Conservation (phyloP, 768 basidiomycete genomes). For the Agrocybe pediades region DNA sequence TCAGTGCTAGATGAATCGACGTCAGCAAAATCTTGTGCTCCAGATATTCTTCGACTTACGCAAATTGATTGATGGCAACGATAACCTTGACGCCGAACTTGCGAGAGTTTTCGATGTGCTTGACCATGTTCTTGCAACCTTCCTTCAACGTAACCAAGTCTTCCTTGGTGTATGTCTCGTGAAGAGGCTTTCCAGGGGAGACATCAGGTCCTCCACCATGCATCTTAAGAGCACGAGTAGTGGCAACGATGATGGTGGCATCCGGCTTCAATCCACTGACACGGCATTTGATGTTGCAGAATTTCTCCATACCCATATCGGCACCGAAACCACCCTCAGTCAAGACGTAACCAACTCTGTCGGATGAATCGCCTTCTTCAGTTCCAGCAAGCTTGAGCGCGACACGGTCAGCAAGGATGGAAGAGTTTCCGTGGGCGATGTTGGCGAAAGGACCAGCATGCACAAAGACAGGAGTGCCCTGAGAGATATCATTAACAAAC, state of each 20-base stretch:
- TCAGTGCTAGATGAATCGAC: slow-evolving; percentile 61
- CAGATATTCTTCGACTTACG: slow-evolving; percentile 52
- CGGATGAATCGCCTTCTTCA: slow-evolving; percentile 83
- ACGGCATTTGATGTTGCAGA: slow-evolving; percentile 99
- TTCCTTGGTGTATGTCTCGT: slow-evolving; percentile 93
- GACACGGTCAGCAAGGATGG: slow-evolving; percentile 95
- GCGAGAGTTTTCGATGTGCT: slow-evolving; percentile 92
- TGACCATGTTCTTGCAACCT: slow-evolving; percentile 90
- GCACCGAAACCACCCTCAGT: slow-evolving; percentile 99
- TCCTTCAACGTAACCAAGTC: slow-evolving; percentile 86
- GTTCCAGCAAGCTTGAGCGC: slow-evolving; percentile 96
- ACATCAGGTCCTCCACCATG: slow-evolving; percentile 98
- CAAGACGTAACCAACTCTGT: slow-evolving; percentile 90
- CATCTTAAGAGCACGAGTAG: slow-evolving; percentile 98
- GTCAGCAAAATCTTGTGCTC: slow-evolving; percentile 1
- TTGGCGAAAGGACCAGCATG: slow-evolving; percentile 99
- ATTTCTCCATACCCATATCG: slow-evolving; percentile 99
- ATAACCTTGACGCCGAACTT: slow-evolving; percentile 98
- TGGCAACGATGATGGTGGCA: slow-evolving; percentile 94
- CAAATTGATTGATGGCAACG: slow-evolving; percentile 93
- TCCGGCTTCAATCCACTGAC: slow-evolving; percentile 91
- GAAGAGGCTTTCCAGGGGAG: slow-evolving; percentile 91
- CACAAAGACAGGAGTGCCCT: slow-evolving; percentile 98
- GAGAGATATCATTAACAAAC: slow-evolving; percentile 4
- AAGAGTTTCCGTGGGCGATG: slow-evolving; percentile 98